Evolutionary conservation across 176 grass and related monocot species (phyloP).

Genomic region (Oryza meridionalis): DNA sequence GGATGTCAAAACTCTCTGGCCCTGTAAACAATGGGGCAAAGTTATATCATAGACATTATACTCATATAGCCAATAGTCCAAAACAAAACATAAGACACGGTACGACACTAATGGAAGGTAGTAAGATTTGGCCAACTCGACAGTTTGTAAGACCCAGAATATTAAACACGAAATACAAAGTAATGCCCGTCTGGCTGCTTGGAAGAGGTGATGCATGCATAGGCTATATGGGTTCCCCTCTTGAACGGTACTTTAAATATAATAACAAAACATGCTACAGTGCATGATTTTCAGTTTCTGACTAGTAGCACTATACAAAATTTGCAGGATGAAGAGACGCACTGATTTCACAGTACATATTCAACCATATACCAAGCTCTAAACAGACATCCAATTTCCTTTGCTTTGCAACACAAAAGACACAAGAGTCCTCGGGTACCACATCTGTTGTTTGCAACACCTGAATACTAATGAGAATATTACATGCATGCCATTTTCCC

Average conservation of each 20-base stretch:
- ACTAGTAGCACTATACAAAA: not conserved
- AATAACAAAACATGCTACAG: not conserved
- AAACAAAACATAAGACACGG: slow-evolving; percentile 21
- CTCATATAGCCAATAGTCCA: slow-evolving; percentile 24
- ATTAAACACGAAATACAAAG: not conserved
- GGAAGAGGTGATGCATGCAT: not conserved
- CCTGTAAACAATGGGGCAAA: slow-evolving; percentile 58
- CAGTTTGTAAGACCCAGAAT: not conserved
- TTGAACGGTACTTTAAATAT: slow-evolving; percentile 1
- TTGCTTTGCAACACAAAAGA: slow-evolving; percentile 11
- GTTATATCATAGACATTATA: slow-evolving; percentile 41
- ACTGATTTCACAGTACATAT: not conserved
- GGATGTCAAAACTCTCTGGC: slow-evolving; percentile 90
- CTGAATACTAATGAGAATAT: not conserved
- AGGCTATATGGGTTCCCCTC: not conserved
- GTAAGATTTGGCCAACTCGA: not conserved
- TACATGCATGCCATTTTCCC: not conserved
- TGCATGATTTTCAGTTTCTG: not conserved
- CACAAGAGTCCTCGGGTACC: not conserved
- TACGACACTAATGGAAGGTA: not conserved
- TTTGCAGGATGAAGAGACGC: slow-evolving; percentile 1
- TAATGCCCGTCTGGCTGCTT: not conserved
- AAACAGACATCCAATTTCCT: not conserved
- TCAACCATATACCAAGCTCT: slow-evolving; percentile 35
- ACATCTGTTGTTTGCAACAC: not conserved